Percentiles rank a stretch among this genome's conserved stretches.
These are phyloP conservation scores for Carallia brachiata DNA, from an alignment of 345 rosid species.

Conservation along the genomic window DNA sequence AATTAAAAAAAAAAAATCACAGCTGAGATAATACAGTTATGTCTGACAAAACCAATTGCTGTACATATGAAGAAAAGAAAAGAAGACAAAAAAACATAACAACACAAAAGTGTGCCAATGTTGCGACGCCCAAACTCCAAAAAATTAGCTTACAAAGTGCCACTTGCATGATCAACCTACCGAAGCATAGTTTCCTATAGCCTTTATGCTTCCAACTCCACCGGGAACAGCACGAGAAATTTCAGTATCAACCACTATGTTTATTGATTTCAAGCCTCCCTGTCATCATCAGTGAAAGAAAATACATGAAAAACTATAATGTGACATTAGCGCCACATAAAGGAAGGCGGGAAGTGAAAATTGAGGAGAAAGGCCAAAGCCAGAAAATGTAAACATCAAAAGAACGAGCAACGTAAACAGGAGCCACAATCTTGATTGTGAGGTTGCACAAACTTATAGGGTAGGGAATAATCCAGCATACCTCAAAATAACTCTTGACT, in stretches of 20 bases:
- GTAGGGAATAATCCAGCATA: constrained; percentile 11
- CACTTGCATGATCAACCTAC: constrained; percentile 13
- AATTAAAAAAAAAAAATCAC: background rate
- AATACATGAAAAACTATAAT: background rate
- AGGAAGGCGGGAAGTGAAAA: background rate
- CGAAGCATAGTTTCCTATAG: constrained; percentile 31
- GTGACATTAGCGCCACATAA: background rate
- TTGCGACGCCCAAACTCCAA: background rate
- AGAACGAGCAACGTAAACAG: background rate
- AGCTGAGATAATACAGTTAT: too few species aligned
- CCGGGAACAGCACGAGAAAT: constrained; percentile 27
- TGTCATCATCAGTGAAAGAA: constrained; percentile 15
- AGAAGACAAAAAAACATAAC: too few species aligned
- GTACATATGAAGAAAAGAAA: too few species aligned
- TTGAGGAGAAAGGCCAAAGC: background rate
- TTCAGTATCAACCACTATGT: constrained; percentile 29
- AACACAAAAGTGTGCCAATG: too few species aligned
- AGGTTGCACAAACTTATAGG: background rate
- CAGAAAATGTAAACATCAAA: background rate
- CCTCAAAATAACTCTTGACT: constrained; percentile 30
- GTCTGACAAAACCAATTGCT: too few species aligned
- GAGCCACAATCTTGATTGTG: background rate
- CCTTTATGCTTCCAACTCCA: constrained; percentile 35
- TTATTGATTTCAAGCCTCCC: constrained; percentile 26
- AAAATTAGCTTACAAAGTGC: background rate